phyloP scores from a whole-genome alignment of 2,329 filamentous ascomycete species.

The Emericellopsis cladophorae region DNA sequence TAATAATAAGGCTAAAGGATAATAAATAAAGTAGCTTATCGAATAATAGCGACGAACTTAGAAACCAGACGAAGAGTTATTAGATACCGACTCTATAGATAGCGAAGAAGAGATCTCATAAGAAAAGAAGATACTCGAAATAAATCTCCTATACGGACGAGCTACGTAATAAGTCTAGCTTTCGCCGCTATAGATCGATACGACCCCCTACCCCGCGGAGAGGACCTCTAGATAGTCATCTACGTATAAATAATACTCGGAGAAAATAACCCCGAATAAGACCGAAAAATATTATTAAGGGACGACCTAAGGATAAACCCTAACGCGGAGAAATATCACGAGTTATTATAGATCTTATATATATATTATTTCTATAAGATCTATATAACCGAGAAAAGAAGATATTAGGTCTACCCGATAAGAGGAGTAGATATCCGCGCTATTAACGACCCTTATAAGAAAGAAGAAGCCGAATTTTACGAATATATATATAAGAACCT shows the following conservation, averaged over 20 bases:
- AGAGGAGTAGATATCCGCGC: neutral
- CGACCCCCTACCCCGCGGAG: neutral
- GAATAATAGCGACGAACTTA: too few species aligned
- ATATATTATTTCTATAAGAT: neutral
- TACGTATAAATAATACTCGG: neutral
- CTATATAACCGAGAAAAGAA: neutral
- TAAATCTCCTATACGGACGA: neutral
- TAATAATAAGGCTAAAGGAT: too few species aligned
- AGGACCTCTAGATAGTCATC: neutral
- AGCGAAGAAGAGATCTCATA: slow-evolving; percentile 2
- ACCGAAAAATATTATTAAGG: neutral
- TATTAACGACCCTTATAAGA: neutral
- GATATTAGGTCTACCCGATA: neutral
- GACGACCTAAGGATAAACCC: neutral
- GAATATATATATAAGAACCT: too few species aligned
- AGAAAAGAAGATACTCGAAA: slow-evolving; percentile 1
- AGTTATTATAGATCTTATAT: neutral
- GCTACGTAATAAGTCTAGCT: too few species aligned
- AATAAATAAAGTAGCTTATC: too few species aligned
- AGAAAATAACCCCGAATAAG: neutral
- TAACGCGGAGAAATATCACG: neutral
- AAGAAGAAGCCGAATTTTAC: too few species aligned
- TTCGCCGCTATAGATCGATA: too few species aligned
- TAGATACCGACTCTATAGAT: too few species aligned
- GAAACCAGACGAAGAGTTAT: too few species aligned